Base-by-base conservation (phyloP, 1,284 basidiomycete species). In the Puccinia triticina region DNA sequence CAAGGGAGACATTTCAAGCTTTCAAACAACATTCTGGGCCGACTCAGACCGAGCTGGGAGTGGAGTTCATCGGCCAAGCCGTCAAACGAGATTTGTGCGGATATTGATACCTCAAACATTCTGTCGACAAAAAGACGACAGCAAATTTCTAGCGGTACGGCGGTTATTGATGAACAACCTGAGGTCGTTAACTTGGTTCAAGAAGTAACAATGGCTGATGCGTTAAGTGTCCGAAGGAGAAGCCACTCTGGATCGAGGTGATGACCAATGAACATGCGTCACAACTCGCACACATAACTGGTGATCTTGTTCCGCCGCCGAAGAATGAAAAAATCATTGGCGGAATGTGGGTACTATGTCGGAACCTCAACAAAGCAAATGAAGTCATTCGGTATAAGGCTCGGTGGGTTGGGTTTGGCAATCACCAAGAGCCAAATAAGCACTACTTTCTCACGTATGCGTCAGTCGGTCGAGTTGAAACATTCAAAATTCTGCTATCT, bases 301-400 rank as follows among this genome's bases (percentile, higher is more conserved):
- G 77, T 2, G 66, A 46, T 37, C 64, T 78, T 37, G 77, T 69
- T 18, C n/a, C 40, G n/a, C 12, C 59, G 0, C 77, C 77, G 14
- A 26, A 37, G 5, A 26, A 53, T 34, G 64, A 50, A 0, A 78
- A 78, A 46, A 37, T 78, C 32, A 50, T 78, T 50, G 77, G 77
- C 18, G 77, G 77, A 21, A 79, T 79, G 66, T 79, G 77, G 77
- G 67, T 55, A 0, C 40, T 79, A 3, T 67, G 29, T n/a, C 14
- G 43, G 12, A 79, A 79, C 12, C n/a, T 48, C 1, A 67, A 79
- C 26, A 48, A 79, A 67, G 43, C 50, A n/a, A 43, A 57, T 55
- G 29, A 67, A 21, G 66, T 79, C 14, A 23, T 53, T 12, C 12
- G 50, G 21, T 66, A 67, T 32, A 79, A 79, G 26, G 77, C 77